A percentile compares a stretch with the other conserved stretches of the same genome.
Evolutionary conservation across 2,329 filamentous ascomycete species (phyloP).

Genomic region (Dryadomyces quercivorus): DNA sequence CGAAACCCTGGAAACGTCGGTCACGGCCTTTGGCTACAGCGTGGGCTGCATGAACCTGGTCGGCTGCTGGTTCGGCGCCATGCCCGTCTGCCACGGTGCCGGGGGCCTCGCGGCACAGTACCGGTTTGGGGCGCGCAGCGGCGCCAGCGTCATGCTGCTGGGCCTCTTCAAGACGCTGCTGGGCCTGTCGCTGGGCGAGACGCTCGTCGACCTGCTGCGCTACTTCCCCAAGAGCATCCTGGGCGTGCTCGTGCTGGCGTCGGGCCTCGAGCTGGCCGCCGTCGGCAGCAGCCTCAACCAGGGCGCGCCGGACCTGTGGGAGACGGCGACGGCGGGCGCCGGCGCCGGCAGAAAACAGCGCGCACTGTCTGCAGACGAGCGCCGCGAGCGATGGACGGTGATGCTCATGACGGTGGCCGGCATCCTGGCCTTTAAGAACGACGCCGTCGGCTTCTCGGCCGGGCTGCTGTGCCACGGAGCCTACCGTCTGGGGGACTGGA

Average conservation of each 20-base stretch:
- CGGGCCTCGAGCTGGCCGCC: constrained; percentile 75
- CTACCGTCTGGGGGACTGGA: constrained; percentile 35
- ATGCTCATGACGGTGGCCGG: constrained; percentile 82
- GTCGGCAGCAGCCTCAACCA: constrained; percentile 77
- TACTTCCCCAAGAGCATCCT: constrained; percentile 67
- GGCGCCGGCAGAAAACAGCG: constrained; percentile 24
- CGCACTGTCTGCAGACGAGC: constrained; percentile 52
- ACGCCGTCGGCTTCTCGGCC: constrained; percentile 73
- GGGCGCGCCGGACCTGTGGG: constrained; percentile 49
- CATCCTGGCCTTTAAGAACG: constrained; percentile 78
- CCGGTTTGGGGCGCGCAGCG: constrained; percentile 81
- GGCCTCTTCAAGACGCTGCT: constrained; percentile 64
- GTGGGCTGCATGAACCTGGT: constrained; percentile 75
- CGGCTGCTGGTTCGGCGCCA: constrained; percentile 83
- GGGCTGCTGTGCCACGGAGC: constrained; percentile 70
- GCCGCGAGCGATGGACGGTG: constrained; percentile 67
- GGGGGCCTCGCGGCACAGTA: constrained; percentile 85
- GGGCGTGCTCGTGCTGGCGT: constrained; percentile 80
- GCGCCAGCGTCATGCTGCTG: constrained; percentile 69
- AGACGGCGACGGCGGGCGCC: constrained; percentile 2
- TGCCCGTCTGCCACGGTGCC: constrained; percentile 91
- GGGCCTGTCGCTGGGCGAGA: constrained; percentile 63
- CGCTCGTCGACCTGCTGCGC: constrained; percentile 56
- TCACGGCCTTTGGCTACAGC: constrained; percentile 68
- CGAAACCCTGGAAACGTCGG: constrained; percentile 34